Evolutionary conservation across 306 rosid species (phyloP).

Genomic region (Citrullus colocynthis): DNA sequence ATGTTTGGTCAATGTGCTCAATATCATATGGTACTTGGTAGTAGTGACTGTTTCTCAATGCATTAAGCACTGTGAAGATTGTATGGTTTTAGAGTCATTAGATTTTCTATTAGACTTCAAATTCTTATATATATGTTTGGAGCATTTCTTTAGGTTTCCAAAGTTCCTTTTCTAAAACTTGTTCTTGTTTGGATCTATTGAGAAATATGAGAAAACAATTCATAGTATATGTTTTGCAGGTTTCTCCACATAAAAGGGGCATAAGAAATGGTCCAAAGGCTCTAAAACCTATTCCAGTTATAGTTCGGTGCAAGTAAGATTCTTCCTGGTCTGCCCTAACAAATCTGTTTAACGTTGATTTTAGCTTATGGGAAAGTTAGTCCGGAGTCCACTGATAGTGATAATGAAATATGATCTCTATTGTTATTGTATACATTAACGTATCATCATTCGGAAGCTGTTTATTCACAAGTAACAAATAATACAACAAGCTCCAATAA

Average conservation of each 20-base stretch:
- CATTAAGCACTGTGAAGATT: not conserved
- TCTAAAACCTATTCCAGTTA: slow-evolving; percentile 63
- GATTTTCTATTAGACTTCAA: not conserved
- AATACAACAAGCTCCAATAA: no score
- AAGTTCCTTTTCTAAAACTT: not conserved
- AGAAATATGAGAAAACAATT: not conserved
- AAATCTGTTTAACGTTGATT: not conserved
- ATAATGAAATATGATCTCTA: not conserved
- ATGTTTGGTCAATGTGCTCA: not conserved
- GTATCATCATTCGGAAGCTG: not conserved
- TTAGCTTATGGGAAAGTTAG: not conserved
- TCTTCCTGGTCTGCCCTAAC: not conserved
- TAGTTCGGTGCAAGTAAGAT: slow-evolving; percentile 63
- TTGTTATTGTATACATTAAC: not conserved
- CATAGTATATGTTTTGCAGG: not conserved
- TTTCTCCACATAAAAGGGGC: slow-evolving; percentile 46
- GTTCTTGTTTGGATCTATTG: not conserved
- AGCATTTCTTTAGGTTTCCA: not conserved
- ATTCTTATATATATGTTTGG: not conserved
- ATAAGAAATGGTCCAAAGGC: slow-evolving; percentile 82
- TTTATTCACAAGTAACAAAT: not conserved
- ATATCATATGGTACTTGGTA: not conserved
- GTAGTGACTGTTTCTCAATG: not conserved
- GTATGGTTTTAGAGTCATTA: not conserved
- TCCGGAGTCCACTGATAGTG: not conserved